Conservation (phyloP, 306 rosid genomes). For the Elaeagnus macrophylla region DNA sequence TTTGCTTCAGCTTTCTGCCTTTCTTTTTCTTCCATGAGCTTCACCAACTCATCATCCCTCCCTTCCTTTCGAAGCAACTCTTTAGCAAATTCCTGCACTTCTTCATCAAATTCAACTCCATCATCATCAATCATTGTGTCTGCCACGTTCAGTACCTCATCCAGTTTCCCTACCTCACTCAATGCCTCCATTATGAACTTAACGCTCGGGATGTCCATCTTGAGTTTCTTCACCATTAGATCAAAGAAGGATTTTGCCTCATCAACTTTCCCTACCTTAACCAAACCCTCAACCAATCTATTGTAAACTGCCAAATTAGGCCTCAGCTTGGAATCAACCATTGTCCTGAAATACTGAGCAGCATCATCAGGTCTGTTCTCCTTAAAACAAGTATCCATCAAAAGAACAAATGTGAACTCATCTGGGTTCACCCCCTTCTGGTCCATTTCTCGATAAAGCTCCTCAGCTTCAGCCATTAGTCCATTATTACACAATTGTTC, state of each 20-base stretch:
- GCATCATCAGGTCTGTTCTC: conserved; percentile 78
- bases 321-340: conserved; percentile 77
- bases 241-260: conserved; percentile 77
- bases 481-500: conserved; percentile 68
- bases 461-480: conserved; percentile 65
- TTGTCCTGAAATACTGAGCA: conserved; percentile 63
- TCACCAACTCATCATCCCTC: conserved; percentile 69
- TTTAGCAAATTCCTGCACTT: conserved; percentile 75
- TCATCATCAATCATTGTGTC: conserved; percentile 70
- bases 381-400: conserved; percentile 87
- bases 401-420: conserved; percentile 65
- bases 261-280: conserved; percentile 60
- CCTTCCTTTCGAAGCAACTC: conserved; percentile 73
- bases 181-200: conserved; percentile 78
- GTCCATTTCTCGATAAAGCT: conserved; percentile 63
- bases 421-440: conserved; percentile 76
- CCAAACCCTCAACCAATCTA: conserved; percentile 72
- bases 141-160: conserved; percentile 71
- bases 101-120: conserved; percentile 62
- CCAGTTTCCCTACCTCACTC: conserved; percentile 57
- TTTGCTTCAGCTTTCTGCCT: conserved; percentile 87
- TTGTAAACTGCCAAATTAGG: conserved; percentile 80
- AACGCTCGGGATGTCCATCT: conserved; percentile 80
- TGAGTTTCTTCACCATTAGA: conserved; percentile 83
- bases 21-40: conserved; percentile 89